Conservation (phyloP, 768 basidiomycete genomes). For the Leccinum sublutescens region DNA sequence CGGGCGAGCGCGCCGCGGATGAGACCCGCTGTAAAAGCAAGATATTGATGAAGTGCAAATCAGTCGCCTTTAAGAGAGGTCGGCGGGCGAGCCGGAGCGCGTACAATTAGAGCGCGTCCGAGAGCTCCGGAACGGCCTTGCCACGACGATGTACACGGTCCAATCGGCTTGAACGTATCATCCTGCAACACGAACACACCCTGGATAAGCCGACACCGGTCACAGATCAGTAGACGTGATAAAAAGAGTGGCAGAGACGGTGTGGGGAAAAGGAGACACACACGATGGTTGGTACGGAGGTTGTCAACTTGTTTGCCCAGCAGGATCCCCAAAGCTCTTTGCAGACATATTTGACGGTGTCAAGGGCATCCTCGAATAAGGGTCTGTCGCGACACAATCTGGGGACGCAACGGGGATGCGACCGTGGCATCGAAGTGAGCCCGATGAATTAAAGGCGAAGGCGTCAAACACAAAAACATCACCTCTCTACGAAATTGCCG, state of each 20-base stretch:
- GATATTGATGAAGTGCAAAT: slow-evolving; percentile 53
- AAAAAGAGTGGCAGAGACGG: neutral
- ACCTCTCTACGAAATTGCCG: slow-evolving; percentile 85
- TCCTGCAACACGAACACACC: slow-evolving; percentile 94
- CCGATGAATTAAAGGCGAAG: neutral
- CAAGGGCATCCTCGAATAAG: slow-evolving; percentile 79
- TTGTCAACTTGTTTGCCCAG: slow-evolving; percentile 96
- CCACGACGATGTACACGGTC: slow-evolving; percentile 71
- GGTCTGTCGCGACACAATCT: slow-evolving; percentile 77
- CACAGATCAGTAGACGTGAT: neutral
- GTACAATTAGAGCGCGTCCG: slow-evolving; percentile 58
- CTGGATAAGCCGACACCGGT: slow-evolving; percentile 37
- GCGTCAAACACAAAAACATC: neutral
- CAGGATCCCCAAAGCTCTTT: slow-evolving; percentile 92
- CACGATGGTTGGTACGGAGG: slow-evolving; percentile 90
- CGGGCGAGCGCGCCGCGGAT: slow-evolving; percentile 79
- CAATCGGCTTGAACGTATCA: slow-evolving; percentile 82
- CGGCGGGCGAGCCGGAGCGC: slow-evolving; percentile 10
- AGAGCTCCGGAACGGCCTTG: slow-evolving; percentile 75
- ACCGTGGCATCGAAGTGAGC: neutral
- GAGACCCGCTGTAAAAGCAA: slow-evolving; percentile 78
- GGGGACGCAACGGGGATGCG: neutral
- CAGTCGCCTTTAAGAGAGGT: neutral
- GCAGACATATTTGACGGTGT: slow-evolving; percentile 92
- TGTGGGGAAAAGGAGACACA: slow-evolving; percentile 35